phyloP scores from a whole-genome alignment of 2,329 filamentous ascomycete species.

The Chaetomiaceae sp. region DNA sequence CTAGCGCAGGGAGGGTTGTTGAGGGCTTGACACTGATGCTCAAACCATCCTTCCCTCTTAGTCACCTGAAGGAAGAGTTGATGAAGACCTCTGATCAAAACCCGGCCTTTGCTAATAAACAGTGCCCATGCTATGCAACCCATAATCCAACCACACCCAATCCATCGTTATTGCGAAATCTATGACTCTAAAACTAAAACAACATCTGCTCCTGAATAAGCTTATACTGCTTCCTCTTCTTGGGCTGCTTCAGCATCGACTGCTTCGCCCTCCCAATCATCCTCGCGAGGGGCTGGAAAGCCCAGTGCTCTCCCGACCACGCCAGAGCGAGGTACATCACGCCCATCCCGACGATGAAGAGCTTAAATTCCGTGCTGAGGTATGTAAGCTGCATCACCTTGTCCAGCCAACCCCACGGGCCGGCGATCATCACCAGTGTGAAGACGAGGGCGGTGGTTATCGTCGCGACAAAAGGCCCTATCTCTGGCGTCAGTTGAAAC shows the following conservation, averaged over 20 bases:
- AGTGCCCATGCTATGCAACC: not conserved
- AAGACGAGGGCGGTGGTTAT: constrained; percentile 64
- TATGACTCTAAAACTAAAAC: constrained; percentile 25
- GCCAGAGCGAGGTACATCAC: constrained; percentile 62
- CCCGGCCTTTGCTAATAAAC: not conserved
- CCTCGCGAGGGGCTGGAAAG: constrained; percentile 67
- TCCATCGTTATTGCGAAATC: not conserved
- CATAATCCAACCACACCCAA: not conserved
- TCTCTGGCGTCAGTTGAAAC: not conserved
- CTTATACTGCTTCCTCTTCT: constrained; percentile 87
- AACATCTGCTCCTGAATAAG: constrained; percentile 66
- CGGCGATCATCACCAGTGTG: constrained; percentile 74
- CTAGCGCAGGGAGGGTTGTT: too few species aligned
- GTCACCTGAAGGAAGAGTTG: too few species aligned
- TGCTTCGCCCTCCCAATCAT: constrained; percentile 59
- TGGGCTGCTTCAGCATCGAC: constrained; percentile 55
- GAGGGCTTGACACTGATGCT: too few species aligned
- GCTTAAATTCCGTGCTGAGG: constrained; percentile 67
- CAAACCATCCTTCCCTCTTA: too few species aligned
- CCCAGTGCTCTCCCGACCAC: constrained; percentile 65
- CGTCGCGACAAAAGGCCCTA: constrained; percentile 82
- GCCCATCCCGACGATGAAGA: constrained; percentile 68
- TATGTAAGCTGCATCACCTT: constrained; percentile 80
- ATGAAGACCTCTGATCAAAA: not conserved
- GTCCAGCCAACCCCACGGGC: constrained; percentile 64